Percentiles rank a stretch among this genome's conserved stretches.
These are phyloP conservation scores for Penicillium mononematosum DNA, from an alignment of 495 filamentous ascomycete species.

Conservation along the genomic window DNA sequence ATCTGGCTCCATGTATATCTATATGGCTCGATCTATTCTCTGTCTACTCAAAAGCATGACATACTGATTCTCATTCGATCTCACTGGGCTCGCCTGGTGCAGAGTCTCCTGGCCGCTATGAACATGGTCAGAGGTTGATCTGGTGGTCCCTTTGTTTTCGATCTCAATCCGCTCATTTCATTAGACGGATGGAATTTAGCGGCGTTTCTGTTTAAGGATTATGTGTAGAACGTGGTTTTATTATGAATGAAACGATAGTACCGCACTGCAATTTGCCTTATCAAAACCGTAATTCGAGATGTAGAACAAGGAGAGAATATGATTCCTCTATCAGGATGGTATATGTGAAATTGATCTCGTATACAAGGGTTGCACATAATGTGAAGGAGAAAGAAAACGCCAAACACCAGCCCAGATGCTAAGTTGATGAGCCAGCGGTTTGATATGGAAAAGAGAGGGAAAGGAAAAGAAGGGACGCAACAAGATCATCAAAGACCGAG, in stretches of 20 bases:
- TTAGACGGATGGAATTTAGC: slow-evolving; percentile 18
- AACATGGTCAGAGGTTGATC: slow-evolving; percentile 26
- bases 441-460: slow-evolving; percentile 10
- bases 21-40: neutral
- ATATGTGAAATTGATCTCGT: slow-evolving; percentile 13
- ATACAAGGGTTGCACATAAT: slow-evolving; percentile 18
- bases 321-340: slow-evolving; percentile 4
- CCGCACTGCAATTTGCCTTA: neutral
- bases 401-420: slow-evolving; percentile 35
- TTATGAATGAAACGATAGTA: slow-evolving; percentile 30
- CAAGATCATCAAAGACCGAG: neutral
- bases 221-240: slow-evolving; percentile 26
- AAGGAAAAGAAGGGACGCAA: slow-evolving; percentile 2
- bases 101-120: slow-evolving; percentile 25
- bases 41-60: slow-evolving; percentile 19
- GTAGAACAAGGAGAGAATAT: neutral
- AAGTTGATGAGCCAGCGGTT: slow-evolving; percentile 22
- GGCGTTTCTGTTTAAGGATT: slow-evolving; percentile 17
- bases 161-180: slow-evolving; percentile 2
- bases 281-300: neutral
- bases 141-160: slow-evolving; percentile 3
- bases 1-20: neutral
- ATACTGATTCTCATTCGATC: slow-evolving; percentile 13
- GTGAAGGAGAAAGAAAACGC: slow-evolving; percentile 23
- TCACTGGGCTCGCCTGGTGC: neutral